These are phyloP conservation scores for Myriangium duriaei DNA, from an alignment of 2,329 filamentous ascomycete genomes.

Conservation along the genomic window DNA sequence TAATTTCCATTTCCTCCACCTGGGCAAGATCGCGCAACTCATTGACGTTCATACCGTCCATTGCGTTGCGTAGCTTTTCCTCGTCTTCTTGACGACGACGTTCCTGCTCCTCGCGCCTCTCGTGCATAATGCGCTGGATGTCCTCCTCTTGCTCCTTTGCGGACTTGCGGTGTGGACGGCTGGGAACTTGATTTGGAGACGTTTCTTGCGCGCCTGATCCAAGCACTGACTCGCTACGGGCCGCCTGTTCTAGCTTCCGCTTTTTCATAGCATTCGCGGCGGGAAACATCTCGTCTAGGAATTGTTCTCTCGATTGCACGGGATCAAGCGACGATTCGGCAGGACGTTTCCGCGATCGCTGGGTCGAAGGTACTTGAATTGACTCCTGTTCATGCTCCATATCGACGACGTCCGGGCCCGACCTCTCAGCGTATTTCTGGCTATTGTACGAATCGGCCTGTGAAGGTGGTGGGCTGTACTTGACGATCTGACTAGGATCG, in stretches of 20 bases:
- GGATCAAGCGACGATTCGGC: slow-evolving; percentile 14
- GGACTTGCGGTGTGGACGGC: slow-evolving; percentile 33
- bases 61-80: slow-evolving; percentile 42
- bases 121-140: slow-evolving; percentile 50
- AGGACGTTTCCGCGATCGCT: slow-evolving; percentile 19
- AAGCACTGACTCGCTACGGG: slow-evolving; percentile 24
- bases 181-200: slow-evolving; percentile 14
- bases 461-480: slow-evolving; percentile 11
- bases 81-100: slow-evolving; percentile 50
- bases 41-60: slow-evolving; percentile 56
- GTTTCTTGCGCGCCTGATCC: neutral
- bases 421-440: slow-evolving; percentile 15
- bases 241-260: slow-evolving; percentile 49
- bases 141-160: slow-evolving; percentile 50
- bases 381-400: slow-evolving; percentile 9
- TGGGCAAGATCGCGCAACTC: slow-evolving; percentile 62
- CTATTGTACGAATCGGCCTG: slow-evolving; percentile 7
- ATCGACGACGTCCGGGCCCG: slow-evolving; percentile 14
- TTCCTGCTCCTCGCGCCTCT: slow-evolving; percentile 41
- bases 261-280: slow-evolving; percentile 67
- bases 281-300: slow-evolving; percentile 62
- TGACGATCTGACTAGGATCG: slow-evolving; percentile 21
- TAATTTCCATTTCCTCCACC: slow-evolving; percentile 63
- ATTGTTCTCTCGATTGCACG: slow-evolving; percentile 27
- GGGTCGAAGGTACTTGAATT: slow-evolving; percentile 19